Evolutionary conservation across 371 early-diverging fungal species (phyloP), one percentile per base, ranked within the genome.

Genomic region (Chytridium lagenaria): DNA sequence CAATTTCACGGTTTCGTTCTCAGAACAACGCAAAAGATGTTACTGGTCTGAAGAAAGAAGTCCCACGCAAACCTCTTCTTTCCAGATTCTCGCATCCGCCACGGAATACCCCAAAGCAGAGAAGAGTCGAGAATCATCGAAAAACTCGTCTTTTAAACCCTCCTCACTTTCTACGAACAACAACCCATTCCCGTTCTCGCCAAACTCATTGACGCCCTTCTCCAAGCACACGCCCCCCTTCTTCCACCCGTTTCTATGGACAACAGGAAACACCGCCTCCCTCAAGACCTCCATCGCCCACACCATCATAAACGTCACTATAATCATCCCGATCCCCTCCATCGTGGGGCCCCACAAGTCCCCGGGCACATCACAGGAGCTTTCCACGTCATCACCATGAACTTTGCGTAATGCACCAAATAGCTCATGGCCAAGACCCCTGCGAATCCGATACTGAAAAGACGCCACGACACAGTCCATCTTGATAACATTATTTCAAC

Each of bases 371-470:
- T 12, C 7, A 12, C 44, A 44, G 19, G 44, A 19, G 44, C 7
- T 19, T 12, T 19, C 7, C 12, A 44, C 44, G 44, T 19, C 12
- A 44, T 44, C 19, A 44, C 19, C n/a, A n/a, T n/a, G n/a, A n/a
- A n/a, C n/a, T n/a, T n/a, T n/a, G n/a, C n/a, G n/a, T n/a, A n/a
- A n/a, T n/a, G 19, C 12, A 19, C 44, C 44, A 44, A 10, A 44
- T 40, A 7, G 66, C 15, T 34, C 26, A 38, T 7, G 3, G 7
- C 10, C 10, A 66, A 7, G 30, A 40, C 15, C 44, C n/a, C 39
- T 19, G 66, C 26, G 44, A 38, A 44, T 5, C 66, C 66, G 40
- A 66, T 15, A 5, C 15, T 44, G 26, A 66, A 66, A 19, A 66
- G 66, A 3, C 12, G 2, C 66, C 66, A 66, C 16, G 12, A 16